Conservation (phyloP, 768 basidiomycete species). For the Suillus subaureus region DNA sequence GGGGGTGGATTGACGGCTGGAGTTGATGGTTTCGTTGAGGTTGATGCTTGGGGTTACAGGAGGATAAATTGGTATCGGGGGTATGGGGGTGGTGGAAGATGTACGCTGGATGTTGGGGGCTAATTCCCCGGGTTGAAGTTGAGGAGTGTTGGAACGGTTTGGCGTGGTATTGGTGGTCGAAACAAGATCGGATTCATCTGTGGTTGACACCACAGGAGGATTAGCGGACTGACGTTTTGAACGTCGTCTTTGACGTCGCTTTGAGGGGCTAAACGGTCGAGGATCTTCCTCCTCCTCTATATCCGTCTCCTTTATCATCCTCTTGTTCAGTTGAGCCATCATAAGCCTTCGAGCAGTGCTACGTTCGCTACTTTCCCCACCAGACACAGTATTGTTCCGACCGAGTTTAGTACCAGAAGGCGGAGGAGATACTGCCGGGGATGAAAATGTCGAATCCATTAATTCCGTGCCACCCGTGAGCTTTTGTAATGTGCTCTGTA, state of each 20-base stretch:
- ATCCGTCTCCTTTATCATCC: constrained; percentile 58
- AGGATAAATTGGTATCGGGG: constrained; percentile 32
- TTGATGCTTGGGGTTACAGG: constrained; percentile 28
- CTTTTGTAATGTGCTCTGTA: constrained; percentile 67
- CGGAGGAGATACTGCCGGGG: constrained; percentile 50
- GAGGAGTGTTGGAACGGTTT: constrained; percentile 51
- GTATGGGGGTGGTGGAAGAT: constrained; percentile 31
- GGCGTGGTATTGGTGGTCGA: constrained; percentile 61
- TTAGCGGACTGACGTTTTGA: constrained; percentile 43
- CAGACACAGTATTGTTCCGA: constrained; percentile 82
- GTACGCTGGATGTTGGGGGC: constrained; percentile 28
- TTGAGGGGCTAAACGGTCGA: constrained; percentile 46
- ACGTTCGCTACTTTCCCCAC: constrained; percentile 59
- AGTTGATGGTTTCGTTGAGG: constrained; percentile 31
- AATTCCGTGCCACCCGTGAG: constrained; percentile 65
- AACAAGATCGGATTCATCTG: constrained; percentile 47
- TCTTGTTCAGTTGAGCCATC: constrained; percentile 61
- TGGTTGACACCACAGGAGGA: constrained; percentile 43
- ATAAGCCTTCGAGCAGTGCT: constrained; percentile 70
- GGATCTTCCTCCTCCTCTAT: constrained; percentile 56
- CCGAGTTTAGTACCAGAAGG: constrained; percentile 49
- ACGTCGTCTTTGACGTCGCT: constrained; percentile 54
- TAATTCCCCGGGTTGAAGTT: constrained; percentile 36
- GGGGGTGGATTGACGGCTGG: constrained; percentile 36
- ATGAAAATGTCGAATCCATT: constrained; percentile 54